Percentiles rank a stretch among this genome's conserved stretches.
These are phyloP conservation scores for Claviceps cyperi DNA, from an alignment of 2,329 filamentous ascomycete species.

Conservation along the genomic window DNA sequence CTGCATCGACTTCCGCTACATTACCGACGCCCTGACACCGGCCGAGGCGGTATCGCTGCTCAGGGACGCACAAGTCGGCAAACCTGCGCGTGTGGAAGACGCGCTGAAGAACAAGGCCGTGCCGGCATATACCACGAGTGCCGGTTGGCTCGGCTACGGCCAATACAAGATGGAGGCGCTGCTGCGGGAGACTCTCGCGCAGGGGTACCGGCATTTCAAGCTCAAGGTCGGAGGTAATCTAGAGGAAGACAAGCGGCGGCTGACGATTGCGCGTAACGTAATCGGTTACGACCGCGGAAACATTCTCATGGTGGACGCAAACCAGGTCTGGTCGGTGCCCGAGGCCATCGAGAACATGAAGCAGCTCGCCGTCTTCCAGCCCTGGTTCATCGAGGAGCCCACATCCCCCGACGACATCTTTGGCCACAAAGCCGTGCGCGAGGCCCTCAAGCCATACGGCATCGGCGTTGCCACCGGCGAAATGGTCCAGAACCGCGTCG, in stretches of 20 bases:
- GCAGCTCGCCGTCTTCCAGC: conserved; percentile 66
- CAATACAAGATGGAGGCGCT: conserved; percentile 74
- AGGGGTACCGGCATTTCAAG: conserved; percentile 80
- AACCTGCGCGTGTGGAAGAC: conserved; percentile 57
- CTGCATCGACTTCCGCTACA: conserved; percentile 90
- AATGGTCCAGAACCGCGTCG: conserved; percentile 89
- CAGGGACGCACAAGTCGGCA: conserved; percentile 48
- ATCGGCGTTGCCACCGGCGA: conserved; percentile 85
- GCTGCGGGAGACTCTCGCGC: conserved; percentile 56
- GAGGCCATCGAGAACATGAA: conserved; percentile 83
- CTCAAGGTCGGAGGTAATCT: conserved; percentile 70
- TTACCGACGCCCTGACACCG: conserved; percentile 81
- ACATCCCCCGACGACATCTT: conserved; percentile 82
- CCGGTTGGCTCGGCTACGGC: conserved; percentile 82
- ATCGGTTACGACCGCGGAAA: conserved; percentile 74
- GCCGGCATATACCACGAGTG: conserved; percentile 80
- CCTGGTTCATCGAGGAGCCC: conserved; percentile 92
- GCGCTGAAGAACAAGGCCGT: conserved; percentile 62
- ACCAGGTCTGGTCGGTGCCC: conserved; percentile 83
- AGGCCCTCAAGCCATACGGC: conserved; percentile 58
- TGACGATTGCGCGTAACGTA: conserved; percentile 61
- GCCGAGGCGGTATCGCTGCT: conserved; percentile 67
- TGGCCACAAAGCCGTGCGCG: conserved; percentile 71
- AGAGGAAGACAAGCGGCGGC: conserved; percentile 54
- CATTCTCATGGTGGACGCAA: conserved; percentile 84